phyloP scores from a whole-genome alignment of 306 rosid genomes.

The Cucurbita moschata region DNA sequence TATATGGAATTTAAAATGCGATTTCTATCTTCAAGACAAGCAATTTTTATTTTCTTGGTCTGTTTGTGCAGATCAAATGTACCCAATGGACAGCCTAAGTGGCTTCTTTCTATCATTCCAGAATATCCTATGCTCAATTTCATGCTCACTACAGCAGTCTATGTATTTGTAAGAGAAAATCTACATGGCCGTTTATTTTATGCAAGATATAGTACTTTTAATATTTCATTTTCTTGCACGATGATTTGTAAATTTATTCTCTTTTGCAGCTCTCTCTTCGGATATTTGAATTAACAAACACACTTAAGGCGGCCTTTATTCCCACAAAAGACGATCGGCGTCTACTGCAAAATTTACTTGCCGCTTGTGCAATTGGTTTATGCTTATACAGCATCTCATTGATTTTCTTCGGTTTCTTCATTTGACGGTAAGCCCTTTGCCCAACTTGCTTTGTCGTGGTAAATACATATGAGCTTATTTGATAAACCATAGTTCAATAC shows the following conservation, averaged over 20 bases:
- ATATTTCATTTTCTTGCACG: background rate
- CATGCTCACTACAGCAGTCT: constrained; percentile 82
- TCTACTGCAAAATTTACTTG: constrained; percentile 55
- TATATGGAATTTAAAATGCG: background rate
- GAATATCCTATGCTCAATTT: constrained; percentile 89
- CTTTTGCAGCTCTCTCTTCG: constrained; percentile 68
- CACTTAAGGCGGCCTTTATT: constrained; percentile 59
- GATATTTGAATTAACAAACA: constrained; percentile 77
- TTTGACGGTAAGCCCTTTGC: constrained; percentile 36
- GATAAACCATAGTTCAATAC: background rate
- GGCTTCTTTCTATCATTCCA: constrained; percentile 86
- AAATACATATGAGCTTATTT: background rate
- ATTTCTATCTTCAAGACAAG: background rate
- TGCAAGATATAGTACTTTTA: background rate
- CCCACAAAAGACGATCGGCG: constrained; percentile 73
- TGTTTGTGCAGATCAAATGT: constrained; percentile 52
- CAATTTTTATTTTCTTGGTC: background rate
- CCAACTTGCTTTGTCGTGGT: background rate
- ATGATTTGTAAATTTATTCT: background rate
- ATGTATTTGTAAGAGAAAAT: constrained; percentile 46
- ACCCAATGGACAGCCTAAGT: constrained; percentile 94
- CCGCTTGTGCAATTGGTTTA: constrained; percentile 38
- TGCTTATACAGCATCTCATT: constrained; percentile 48
- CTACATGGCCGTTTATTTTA: background rate
- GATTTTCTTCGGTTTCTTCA: constrained; percentile 53